Evolutionary conservation across 2,329 filamentous ascomycete species (phyloP).

Genomic region (Epichloe coenophiala): DNA sequence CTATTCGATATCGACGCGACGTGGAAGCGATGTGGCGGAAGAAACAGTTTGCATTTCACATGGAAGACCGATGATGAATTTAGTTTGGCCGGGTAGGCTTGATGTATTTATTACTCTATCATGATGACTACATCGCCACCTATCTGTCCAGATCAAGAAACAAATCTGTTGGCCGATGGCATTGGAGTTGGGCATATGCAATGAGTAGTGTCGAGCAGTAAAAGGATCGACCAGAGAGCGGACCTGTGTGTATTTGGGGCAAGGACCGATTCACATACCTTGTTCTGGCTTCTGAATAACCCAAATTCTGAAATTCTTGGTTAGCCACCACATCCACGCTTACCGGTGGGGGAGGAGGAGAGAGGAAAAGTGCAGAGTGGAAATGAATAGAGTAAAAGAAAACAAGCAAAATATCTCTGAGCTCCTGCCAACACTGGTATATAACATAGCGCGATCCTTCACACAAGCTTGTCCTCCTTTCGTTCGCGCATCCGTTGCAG

Average conservation of each 20-base stretch:
- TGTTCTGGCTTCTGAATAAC: background rate
- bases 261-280: slow-evolving; percentile 1
- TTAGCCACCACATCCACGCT: slow-evolving; percentile 3
- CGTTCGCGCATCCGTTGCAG: background rate
- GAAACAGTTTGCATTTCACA: too few relatives aligned
- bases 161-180: too few relatives aligned
- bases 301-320: slow-evolving; percentile 2
- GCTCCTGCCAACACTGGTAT: background rate
- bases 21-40: too few relatives aligned
- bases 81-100: too few relatives aligned
- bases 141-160: too few relatives aligned
- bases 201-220: background rate
- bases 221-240: background rate
- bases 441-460: background rate
- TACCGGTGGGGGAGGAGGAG: background rate
- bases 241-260: background rate
- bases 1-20: too few relatives aligned
- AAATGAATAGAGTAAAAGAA: background rate
- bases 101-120: too few relatives aligned
- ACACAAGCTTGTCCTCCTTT: background rate
- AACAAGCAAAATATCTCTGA: background rate
- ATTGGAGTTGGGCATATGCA: background rate
- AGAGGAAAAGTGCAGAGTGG: background rate
- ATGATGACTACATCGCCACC: too few relatives aligned
- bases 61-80: too few relatives aligned